Percentiles rank a stretch among this genome's conserved stretches.
phyloP scores from a whole-genome alignment of 352 stramenopile species.

The Phytophthora melonis region DNA sequence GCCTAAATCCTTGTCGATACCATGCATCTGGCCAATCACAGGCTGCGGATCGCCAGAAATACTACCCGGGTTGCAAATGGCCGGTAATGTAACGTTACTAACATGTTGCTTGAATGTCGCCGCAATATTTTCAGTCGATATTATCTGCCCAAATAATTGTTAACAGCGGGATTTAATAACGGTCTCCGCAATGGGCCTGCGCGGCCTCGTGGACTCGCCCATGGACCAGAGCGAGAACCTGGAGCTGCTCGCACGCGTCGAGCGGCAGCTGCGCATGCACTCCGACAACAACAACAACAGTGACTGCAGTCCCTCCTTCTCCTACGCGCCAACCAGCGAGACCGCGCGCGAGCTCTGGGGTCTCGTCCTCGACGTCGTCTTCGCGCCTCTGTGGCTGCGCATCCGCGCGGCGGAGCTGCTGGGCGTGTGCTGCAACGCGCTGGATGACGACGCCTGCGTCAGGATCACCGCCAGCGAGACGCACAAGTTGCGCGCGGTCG shows the following conservation, averaged over 20 bases:
- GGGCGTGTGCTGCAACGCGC: conserved; percentile 46
- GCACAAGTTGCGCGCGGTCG: conserved; percentile 69
- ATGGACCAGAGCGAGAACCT: conserved; percentile 61
- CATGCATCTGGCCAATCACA: too few relatives aligned
- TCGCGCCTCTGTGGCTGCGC: conserved; percentile 69
- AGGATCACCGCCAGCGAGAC: conserved; percentile 28
- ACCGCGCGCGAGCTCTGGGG: conserved; percentile 63
- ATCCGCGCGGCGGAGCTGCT: conserved; percentile 70
- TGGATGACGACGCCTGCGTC: conserved; percentile 22
- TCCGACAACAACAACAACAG: neutral
- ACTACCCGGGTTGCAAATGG: too few relatives aligned
- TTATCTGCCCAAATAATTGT: too few relatives aligned
- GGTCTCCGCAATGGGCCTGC: neutral
- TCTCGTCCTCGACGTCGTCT: conserved; percentile 75
- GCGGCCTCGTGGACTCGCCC: conserved; percentile 55
- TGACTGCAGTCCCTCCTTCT: neutral
- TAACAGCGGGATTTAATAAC: too few relatives aligned
- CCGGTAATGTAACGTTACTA: too few relatives aligned
- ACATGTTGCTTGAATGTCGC: too few relatives aligned
- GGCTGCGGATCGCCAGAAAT: too few relatives aligned
- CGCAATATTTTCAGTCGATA: too few relatives aligned
- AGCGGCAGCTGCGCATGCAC: conserved; percentile 43
- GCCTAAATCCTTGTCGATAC: too few relatives aligned
- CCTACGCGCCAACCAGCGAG: conserved; percentile 25
- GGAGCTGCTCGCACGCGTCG: conserved; percentile 56